Percentiles rank a stretch among this genome's conserved stretches.
These are phyloP conservation scores for Uronychia binucleata DNA, from an alignment of 73 alveolate species.

Conservation along the genomic window DNA sequence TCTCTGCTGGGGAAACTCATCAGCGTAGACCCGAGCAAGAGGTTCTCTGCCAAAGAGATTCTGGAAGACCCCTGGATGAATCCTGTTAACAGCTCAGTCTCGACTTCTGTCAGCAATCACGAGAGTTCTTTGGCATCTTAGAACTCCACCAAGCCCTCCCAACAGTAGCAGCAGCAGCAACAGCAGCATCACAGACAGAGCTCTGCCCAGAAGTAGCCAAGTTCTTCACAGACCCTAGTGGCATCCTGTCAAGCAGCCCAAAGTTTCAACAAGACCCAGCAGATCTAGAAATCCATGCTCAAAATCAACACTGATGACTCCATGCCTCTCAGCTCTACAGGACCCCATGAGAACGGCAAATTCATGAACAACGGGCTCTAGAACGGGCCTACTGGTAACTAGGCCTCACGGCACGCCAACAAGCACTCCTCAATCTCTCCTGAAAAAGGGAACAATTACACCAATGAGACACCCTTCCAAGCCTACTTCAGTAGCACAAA, in stretches of 20 bases:
- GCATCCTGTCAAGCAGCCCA: neutral
- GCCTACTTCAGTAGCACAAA: neutral
- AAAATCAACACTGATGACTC: neutral
- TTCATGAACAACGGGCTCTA: too few species aligned
- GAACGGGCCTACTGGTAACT: too few species aligned
- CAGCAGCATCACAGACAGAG: neutral
- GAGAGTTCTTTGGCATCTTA: neutral
- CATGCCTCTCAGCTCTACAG: neutral
- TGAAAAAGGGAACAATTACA: too few species aligned
- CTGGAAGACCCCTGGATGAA: conserved; percentile 59
- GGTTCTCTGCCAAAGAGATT: conserved; percentile 63
- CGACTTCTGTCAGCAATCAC: neutral
- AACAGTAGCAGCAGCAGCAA: neutral
- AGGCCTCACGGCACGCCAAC: too few species aligned
- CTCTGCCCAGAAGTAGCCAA: neutral
- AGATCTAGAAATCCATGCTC: neutral
- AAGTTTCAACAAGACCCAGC: neutral
- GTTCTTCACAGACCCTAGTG: neutral
- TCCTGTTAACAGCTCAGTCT: neutral
- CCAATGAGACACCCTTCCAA: too few species aligned
- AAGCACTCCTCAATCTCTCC: too few species aligned
- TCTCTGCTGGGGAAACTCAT: conserved; percentile 43
- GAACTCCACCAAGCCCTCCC: neutral
- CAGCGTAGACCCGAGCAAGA: conserved; percentile 61
- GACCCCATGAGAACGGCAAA: too few species aligned